A percentile compares a stretch with the other conserved stretches of the same genome.
These are phyloP conservation scores for Nicotiana undulata DNA, from an alignment of 257 asterid species.

Conservation along the genomic window DNA sequence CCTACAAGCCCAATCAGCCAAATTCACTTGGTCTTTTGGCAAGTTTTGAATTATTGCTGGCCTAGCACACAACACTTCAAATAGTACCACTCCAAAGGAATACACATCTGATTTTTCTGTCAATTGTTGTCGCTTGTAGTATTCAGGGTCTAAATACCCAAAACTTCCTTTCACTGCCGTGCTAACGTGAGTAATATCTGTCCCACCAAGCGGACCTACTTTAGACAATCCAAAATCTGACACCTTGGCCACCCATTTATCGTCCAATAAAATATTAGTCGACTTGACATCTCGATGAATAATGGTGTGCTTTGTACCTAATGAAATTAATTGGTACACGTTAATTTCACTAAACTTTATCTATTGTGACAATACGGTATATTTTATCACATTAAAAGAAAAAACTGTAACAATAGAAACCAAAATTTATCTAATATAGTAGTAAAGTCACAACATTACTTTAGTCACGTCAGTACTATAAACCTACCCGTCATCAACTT, in stretches of 20 bases:
- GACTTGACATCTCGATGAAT: slow-evolving; percentile 74
- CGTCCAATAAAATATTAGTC: slow-evolving; percentile 54
- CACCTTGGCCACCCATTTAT: slow-evolving; percentile 56
- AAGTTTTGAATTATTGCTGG: slow-evolving; percentile 23
- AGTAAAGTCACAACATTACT: no score
- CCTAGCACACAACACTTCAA: slow-evolving; percentile 49
- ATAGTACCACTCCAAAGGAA: slow-evolving; percentile 60
- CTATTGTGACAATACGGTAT: background rate
- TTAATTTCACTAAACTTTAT: background rate
- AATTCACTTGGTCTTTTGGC: slow-evolving; percentile 35
- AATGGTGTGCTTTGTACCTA: slow-evolving; percentile 23
- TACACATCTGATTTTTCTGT: slow-evolving; percentile 68
- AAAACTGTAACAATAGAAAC: no score
- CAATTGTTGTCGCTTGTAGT: slow-evolving; percentile 40
- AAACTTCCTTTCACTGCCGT: slow-evolving; percentile 67
- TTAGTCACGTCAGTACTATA: no score
- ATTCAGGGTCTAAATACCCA: slow-evolving; percentile 68
- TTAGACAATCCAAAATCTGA: slow-evolving; percentile 73
- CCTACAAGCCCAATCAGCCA: slow-evolving; percentile 47
- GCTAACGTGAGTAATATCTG: slow-evolving; percentile 40
- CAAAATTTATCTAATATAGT: no score
- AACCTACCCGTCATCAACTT: no score
- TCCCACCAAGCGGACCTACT: slow-evolving; percentile 37
- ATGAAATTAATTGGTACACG: no score
- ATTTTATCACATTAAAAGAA: background rate